Conservation (phyloP, 2,329 filamentous ascomycete species). For the Colletotrichum navitas region DNA sequence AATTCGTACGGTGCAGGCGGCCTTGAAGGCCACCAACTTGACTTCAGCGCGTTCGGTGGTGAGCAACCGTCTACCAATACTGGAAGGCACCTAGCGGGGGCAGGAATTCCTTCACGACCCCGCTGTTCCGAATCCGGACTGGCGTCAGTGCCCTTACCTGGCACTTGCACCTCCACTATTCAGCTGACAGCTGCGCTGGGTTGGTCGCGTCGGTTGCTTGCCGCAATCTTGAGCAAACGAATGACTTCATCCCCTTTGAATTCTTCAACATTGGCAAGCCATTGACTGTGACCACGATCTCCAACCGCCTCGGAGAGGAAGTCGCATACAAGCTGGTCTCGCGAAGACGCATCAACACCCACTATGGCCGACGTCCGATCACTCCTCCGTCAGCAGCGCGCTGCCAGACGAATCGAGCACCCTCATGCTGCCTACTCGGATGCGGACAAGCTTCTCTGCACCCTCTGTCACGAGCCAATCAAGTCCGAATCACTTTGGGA, state of each 20-base stretch:
- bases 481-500: slow-evolving; percentile 78
- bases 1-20: not conserved
- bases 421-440: slow-evolving; percentile 77
- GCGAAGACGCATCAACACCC: slow-evolving; percentile 18
- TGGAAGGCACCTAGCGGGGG: slow-evolving; percentile 19
- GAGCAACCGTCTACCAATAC: not conserved
- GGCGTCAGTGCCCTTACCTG: slow-evolving; percentile 3
- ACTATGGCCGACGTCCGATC: slow-evolving; percentile 84
- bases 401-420: slow-evolving; percentile 78
- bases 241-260: slow-evolving; percentile 17
- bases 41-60: not conserved
- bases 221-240: slow-evolving; percentile 17
- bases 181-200: slow-evolving; percentile 24
- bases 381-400: slow-evolving; percentile 82
- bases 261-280: slow-evolving; percentile 23
- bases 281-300: slow-evolving; percentile 14
- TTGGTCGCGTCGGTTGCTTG: slow-evolving; percentile 22
- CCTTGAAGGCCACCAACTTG: slow-evolving; percentile 5
- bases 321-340: not conserved
- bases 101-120: not conserved
- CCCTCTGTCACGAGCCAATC: slow-evolving; percentile 72
- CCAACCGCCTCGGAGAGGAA: not conserved
- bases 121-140: slow-evolving; percentile 15
- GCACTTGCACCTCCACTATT: slow-evolving; percentile 23
- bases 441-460: slow-evolving; percentile 76